Evolutionary conservation across 148 eudicot species (phyloP).

Genomic region (Salicornia ramosissima): DNA sequence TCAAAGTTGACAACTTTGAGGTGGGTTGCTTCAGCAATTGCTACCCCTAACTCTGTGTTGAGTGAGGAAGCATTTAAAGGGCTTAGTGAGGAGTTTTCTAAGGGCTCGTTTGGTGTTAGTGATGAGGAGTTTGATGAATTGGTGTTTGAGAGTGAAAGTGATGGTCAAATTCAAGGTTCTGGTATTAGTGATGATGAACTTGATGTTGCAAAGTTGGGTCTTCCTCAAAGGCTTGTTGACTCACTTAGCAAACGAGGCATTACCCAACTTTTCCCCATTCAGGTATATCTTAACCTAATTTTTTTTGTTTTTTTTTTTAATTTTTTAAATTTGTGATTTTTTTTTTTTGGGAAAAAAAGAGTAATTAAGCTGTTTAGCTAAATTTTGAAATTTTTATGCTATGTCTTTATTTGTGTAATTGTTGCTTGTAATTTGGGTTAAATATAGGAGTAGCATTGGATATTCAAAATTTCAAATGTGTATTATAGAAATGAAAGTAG

Average conservation of each 20-base stretch:
- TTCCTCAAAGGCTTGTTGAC: slow-evolving; percentile 67
- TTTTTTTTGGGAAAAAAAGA: neutral
- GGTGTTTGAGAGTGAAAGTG: slow-evolving; percentile 27
- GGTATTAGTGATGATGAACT: slow-evolving; percentile 51
- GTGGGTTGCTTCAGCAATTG: slow-evolving; percentile 52
- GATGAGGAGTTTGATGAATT: slow-evolving; percentile 28
- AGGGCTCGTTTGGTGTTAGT: slow-evolving; percentile 30
- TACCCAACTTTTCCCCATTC: slow-evolving; percentile 83
- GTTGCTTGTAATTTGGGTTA: neutral
- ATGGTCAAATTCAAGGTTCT: slow-evolving; percentile 17
- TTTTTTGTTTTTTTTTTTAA: neutral
- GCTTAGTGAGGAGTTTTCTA: slow-evolving; percentile 38
- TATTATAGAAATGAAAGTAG: neutral
- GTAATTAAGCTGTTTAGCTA: neutral
- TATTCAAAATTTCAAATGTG: neutral
- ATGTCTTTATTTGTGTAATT: neutral
- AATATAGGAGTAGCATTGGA: neutral
- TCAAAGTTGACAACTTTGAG: slow-evolving; percentile 31
- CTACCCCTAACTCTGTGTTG: slow-evolving; percentile 63
- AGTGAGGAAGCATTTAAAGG: slow-evolving; percentile 88
- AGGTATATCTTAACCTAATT: slow-evolving; percentile 33
- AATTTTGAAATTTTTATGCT: neutral
- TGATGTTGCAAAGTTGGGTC: slow-evolving; percentile 52
- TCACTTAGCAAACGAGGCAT: slow-evolving; percentile 64
- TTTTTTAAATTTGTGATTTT: neutral